A percentile compares a stretch with the other conserved stretches of the same genome.
phyloP scores from a whole-genome alignment of 2,329 filamentous ascomycete genomes.

The Thelonectria olida region DNA sequence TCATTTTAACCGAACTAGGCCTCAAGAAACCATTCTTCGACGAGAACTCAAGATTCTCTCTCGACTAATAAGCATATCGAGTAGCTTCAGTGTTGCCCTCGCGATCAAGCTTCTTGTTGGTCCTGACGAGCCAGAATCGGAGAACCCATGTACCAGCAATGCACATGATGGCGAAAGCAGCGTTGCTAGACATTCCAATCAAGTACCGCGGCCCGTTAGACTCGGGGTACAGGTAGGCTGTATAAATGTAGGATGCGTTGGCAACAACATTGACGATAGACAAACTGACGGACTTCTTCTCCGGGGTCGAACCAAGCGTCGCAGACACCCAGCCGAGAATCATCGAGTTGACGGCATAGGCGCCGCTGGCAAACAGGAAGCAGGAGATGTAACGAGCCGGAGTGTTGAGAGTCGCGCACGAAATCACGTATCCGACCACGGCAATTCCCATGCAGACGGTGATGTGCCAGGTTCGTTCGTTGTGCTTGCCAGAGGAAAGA shows the following conservation, averaged over 20 bases:
- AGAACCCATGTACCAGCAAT: constrained; percentile 39
- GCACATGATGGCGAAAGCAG: constrained; percentile 37
- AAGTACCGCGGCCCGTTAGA: constrained; percentile 52
- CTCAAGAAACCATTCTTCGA: neutral
- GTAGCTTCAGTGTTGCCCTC: constrained; percentile 16
- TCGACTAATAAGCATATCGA: constrained; percentile 32
- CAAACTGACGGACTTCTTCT: constrained; percentile 55
- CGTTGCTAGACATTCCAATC: constrained; percentile 48
- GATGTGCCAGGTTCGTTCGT: constrained; percentile 49
- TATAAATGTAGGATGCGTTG: constrained; percentile 56
- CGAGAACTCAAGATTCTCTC: neutral
- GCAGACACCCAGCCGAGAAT: constrained; percentile 54
- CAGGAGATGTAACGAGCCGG: constrained; percentile 45
- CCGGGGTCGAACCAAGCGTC: constrained; percentile 52
- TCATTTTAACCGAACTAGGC: no score
- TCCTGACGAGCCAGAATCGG: constrained; percentile 34
- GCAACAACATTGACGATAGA: constrained; percentile 55
- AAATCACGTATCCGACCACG: constrained; percentile 50
- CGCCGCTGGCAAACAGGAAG: constrained; percentile 48
- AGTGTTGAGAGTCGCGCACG: constrained; percentile 41
- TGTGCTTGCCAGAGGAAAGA: constrained; percentile 53
- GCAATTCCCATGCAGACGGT: constrained; percentile 49
- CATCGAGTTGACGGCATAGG: constrained; percentile 52
- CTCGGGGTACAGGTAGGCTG: constrained; percentile 54
- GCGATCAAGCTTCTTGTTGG: constrained; percentile 39